Percentiles rank a stretch among this genome's conserved stretches.
Evolutionary conservation across 2,329 filamentous ascomycete species (phyloP).

Genomic region (Fusarium fracticaudum): DNA sequence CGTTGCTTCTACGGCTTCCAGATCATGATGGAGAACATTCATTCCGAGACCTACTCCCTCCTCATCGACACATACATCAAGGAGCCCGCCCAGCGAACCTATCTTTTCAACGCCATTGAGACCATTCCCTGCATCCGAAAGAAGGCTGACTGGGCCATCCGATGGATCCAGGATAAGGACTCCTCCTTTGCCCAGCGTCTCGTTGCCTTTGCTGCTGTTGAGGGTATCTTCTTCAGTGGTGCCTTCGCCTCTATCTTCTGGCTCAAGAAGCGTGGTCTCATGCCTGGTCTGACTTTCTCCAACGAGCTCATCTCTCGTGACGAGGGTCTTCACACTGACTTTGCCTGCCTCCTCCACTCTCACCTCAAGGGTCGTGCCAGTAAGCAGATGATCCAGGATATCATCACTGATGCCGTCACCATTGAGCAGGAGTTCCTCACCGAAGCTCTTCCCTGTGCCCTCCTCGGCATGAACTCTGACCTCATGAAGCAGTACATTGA

Average conservation of each 20-base stretch:
- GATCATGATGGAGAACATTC: conserved; percentile 99
- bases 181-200: conserved; percentile 96
- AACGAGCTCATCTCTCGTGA: conserved; percentile 99
- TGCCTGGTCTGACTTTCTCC: conserved; percentile 98
- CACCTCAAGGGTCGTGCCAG: conserved; percentile 91
- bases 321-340: conserved; percentile 99
- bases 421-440: conserved; percentile 99
- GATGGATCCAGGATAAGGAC: conserved; percentile 93
- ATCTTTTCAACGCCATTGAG: conserved; percentile 98
- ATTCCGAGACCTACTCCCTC: conserved; percentile 99
- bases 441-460: conserved; percentile 89
- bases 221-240: conserved; percentile 99
- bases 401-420: conserved; percentile 91
- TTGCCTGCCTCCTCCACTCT: conserved; percentile 97
- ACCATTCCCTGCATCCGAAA: conserved; percentile 98
- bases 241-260: conserved; percentile 99
- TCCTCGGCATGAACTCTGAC: conserved; percentile 96
- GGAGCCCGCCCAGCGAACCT: conserved; percentile 90
- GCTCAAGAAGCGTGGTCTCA: conserved; percentile 99
- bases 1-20: conserved; percentile 99
- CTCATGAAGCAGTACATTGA: conserved; percentile 99
- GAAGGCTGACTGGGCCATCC: conserved; percentile 98
- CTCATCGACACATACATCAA: conserved; percentile 99
- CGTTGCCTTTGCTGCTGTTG: conserved; percentile 95
- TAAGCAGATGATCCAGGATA: conserved; percentile 81